These are phyloP conservation scores for Fusarium sp. DNA, from an alignment of 2,329 filamentous ascomycete genomes.

Conservation along the genomic window DNA sequence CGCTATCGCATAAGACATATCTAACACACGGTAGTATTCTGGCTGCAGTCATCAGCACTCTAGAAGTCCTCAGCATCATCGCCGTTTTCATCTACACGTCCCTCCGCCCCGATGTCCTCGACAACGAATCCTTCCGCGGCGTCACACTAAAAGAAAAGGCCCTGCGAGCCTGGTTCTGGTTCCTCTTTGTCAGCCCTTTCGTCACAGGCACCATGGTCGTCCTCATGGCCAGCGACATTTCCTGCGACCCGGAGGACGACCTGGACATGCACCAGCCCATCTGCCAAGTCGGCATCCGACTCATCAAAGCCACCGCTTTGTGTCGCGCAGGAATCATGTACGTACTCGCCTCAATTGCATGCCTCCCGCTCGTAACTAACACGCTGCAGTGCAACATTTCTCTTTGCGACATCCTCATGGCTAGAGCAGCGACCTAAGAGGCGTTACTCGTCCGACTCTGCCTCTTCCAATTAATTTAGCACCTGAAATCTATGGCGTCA, in stretches of 20 bases:
- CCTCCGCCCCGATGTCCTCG: slow-evolving; percentile 3
- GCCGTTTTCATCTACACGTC: slow-evolving; percentile 33
- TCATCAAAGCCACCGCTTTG: slow-evolving; percentile 38
- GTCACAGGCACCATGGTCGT: slow-evolving; percentile 27
- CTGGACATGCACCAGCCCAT: slow-evolving; percentile 35
- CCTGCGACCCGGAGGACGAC: slow-evolving; percentile 32
- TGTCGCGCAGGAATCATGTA: slow-evolving; percentile 38
- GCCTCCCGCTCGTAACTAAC: not conserved
- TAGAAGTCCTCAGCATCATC: slow-evolving; percentile 37
- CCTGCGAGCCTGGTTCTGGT: slow-evolving; percentile 36
- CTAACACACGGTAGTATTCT: slow-evolving; percentile 20
- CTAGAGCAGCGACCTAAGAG: slow-evolving; percentile 16
- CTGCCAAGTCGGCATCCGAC: slow-evolving; percentile 33
- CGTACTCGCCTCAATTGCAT: not conserved
- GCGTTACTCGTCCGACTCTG: not conserved
- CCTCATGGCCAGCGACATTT: slow-evolving; percentile 38
- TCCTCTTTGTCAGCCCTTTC: slow-evolving; percentile 31
- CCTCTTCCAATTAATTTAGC: not conserved
- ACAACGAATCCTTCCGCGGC: not conserved
- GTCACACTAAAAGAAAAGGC: slow-evolving; percentile 24
- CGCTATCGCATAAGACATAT: too few species aligned
- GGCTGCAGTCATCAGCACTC: slow-evolving; percentile 29
- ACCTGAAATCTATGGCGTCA: slow-evolving; percentile 32
- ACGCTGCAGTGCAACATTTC: slow-evolving; percentile 25
- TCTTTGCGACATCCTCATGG: slow-evolving; percentile 39